Evolutionary conservation across 148 eudicot species (phyloP).

Genomic region (Suaeda aralocaspica): DNA sequence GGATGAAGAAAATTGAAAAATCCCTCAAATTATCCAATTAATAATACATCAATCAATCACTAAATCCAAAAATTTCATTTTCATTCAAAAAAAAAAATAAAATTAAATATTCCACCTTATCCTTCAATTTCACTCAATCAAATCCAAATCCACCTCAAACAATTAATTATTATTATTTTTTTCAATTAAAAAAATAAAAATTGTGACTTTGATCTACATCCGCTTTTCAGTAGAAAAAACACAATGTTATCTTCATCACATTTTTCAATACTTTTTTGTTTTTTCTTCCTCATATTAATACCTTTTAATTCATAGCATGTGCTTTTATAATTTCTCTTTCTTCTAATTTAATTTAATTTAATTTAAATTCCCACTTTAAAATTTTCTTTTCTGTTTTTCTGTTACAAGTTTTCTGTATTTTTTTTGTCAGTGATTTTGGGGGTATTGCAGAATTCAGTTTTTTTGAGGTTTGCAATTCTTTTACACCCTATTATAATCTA

Average conservation of each 20-base stretch:
- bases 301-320: neutral
- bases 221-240: neutral
- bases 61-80: neutral
- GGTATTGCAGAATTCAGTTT: neutral
- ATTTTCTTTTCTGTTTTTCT: neutral
- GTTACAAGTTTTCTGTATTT: slow-evolving; percentile 6
- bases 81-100: neutral
- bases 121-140: slow-evolving; percentile 27
- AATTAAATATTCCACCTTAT: slow-evolving; percentile 12
- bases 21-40: too few species aligned
- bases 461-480: slow-evolving; percentile 20
- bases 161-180: too few species aligned
- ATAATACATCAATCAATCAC: too few species aligned
- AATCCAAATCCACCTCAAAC: slow-evolving; percentile 8
- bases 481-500: too few species aligned
- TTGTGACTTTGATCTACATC: slow-evolving; percentile 23
- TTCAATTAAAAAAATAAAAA: neutral
- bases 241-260: slow-evolving; percentile 21
- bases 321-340: neutral
- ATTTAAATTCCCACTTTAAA: neutral
- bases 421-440: neutral
- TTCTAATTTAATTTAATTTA: neutral
- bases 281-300: neutral
- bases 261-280: neutral
- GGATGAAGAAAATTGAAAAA: too few species aligned